These are phyloP conservation scores for Nitzschia sp. DNA, from an alignment of 108 stramenopile species.

Conservation along the genomic window DNA sequence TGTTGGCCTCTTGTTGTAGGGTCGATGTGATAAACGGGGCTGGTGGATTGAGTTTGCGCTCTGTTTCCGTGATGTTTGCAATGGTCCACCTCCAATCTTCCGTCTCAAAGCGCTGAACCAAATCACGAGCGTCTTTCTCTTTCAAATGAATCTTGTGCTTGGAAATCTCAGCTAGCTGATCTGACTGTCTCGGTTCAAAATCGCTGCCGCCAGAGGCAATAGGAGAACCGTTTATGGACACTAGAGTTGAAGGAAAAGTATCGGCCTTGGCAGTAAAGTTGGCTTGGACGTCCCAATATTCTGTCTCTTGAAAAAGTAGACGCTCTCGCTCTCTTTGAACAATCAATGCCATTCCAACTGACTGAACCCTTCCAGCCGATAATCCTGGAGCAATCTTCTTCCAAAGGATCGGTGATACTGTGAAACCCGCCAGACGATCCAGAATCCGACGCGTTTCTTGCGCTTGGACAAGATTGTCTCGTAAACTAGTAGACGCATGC, in stretches of 20 bases:
- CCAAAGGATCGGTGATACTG: constrained; percentile 77
- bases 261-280: constrained; percentile 18
- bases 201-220: constrained; percentile 52
- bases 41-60: constrained; percentile 45
- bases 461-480: constrained; percentile 58
- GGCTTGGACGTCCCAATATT: constrained; percentile 57
- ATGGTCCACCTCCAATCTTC: constrained; percentile 33
- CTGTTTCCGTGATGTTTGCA: constrained; percentile 24
- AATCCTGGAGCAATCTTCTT: constrained; percentile 79
- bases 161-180: constrained; percentile 10
- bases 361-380: constrained; percentile 81
- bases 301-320: constrained; percentile 53
- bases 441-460: constrained; percentile 80
- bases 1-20: constrained; percentile 73
- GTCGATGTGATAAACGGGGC: constrained; percentile 79
- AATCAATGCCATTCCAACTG: constrained; percentile 64
- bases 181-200: constrained; percentile 46
- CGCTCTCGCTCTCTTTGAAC: constrained; percentile 73
- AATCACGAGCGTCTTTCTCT: constrained; percentile 20
- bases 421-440: constrained; percentile 74
- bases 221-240: constrained; percentile 41
- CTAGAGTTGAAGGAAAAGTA: constrained; percentile 43
- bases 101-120: constrained; percentile 9
- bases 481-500: constrained; percentile 31
- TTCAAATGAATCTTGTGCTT: constrained; percentile 35